These are phyloP conservation scores for Vigna unguiculata DNA, from an alignment of 306 rosid genomes.

Conservation along the genomic window DNA sequence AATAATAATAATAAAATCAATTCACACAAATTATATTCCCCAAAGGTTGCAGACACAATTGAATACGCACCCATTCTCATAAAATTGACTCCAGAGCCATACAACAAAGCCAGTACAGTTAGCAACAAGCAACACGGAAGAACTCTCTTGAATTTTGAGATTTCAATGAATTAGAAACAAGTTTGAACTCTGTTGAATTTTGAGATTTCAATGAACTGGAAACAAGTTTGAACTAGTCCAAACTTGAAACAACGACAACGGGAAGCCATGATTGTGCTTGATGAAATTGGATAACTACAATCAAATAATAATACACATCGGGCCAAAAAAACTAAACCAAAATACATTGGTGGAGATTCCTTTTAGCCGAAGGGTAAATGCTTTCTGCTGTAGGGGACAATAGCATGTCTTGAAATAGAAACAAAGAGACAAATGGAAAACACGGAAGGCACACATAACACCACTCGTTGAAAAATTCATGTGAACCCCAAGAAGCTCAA, in stretches of 20 bases:
- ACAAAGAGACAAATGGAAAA: constrained; percentile 26
- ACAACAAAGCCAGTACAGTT: neutral
- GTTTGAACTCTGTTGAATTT: neutral
- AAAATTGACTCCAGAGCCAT: constrained; percentile 1
- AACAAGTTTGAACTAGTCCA: neutral
- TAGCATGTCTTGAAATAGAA: constrained; percentile 35
- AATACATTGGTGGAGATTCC: constrained; percentile 2
- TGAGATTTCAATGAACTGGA: neutral
- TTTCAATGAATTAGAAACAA: neutral
- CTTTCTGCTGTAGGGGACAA: constrained; percentile 4
- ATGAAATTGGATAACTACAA: neutral
- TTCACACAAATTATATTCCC: neutral
- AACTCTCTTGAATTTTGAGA: neutral
- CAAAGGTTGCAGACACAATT: constrained; percentile 14
- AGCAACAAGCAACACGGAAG: neutral
- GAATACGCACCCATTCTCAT: neutral
- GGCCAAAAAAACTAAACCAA: neutral
- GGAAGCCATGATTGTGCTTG: neutral
- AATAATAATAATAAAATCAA: neutral
- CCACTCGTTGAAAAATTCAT: neutral
- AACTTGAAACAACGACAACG: neutral
- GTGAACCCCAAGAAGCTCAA: constrained; percentile 13
- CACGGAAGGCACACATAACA: constrained; percentile 1
- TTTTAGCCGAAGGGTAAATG: constrained; percentile 1
- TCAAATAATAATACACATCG: neutral